phyloP scores from a whole-genome alignment of 2,329 filamentous ascomycete species.

The Ceratocystis huliohia region DNA sequence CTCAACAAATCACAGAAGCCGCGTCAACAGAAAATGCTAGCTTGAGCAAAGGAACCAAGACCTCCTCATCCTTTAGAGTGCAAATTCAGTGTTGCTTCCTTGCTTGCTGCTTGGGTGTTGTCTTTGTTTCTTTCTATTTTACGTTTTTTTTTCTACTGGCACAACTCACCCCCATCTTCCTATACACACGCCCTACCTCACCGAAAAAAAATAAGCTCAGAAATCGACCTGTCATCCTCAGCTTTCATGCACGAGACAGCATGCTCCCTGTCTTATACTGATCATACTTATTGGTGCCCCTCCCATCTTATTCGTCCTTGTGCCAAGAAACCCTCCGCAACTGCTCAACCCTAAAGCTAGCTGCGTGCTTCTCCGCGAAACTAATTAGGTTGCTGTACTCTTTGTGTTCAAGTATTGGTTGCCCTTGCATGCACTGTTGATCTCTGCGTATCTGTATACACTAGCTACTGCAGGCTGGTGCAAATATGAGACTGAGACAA shows the following conservation, averaged over 20 bases:
- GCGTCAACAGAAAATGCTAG: conserved; percentile 1
- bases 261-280: background rate
- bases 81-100: background rate
- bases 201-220: background rate
- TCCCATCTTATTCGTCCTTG: background rate
- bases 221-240: background rate
- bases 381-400: background rate
- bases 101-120: background rate
- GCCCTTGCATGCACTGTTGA: too few relatives aligned
- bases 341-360: too few relatives aligned
- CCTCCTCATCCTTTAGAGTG: background rate
- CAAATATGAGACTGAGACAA: background rate
- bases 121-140: background rate
- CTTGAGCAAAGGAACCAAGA: background rate
- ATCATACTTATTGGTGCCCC: background rate
- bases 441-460: too few relatives aligned
- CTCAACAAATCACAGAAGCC: background rate
- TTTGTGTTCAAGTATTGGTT: too few relatives aligned
- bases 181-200: background rate
- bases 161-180: background rate
- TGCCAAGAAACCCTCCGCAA: background rate
- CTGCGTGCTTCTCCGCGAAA: background rate
- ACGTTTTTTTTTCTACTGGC: background rate
- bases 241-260: background rate
- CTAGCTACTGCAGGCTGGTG: background rate